Evolutionary conservation across 1,139 yeast species (phyloP).

Genomic region (Blastobotrys indianensis): DNA sequence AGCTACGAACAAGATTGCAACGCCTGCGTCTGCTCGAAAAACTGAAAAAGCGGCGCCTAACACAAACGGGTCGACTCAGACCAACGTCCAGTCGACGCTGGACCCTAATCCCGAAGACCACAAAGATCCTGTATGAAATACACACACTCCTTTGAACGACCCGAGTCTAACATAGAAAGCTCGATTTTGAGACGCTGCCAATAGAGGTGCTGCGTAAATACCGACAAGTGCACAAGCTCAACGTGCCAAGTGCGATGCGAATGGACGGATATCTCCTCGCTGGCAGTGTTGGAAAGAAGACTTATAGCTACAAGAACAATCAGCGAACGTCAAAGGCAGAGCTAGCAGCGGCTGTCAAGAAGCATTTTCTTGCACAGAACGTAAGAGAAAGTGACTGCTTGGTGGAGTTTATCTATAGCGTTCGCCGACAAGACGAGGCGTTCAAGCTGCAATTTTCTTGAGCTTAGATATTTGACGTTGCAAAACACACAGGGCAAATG

Average conservation of each 20-base stretch:
- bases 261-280: constrained; percentile 56
- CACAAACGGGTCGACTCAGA: background rate
- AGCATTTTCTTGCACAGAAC: constrained; percentile 56
- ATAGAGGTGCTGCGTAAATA: constrained; percentile 53
- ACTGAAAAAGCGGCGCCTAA: background rate
- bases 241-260: constrained; percentile 48
- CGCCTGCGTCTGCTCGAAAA: constrained; percentile 1
- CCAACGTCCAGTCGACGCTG: background rate
- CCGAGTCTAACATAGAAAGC: background rate
- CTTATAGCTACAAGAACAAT: constrained; percentile 42
- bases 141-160: background rate
- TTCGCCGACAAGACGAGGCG: constrained; percentile 49
- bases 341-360: constrained; percentile 50
- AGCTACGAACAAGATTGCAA: background rate
- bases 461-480: too few relatives aligned
- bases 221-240: constrained; percentile 43
- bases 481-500: too few relatives aligned
- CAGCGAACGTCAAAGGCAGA: constrained; percentile 49
- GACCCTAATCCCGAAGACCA: background rate
- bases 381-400: constrained; percentile 72
- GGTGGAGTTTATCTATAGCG: constrained; percentile 72
- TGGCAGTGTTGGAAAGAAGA: constrained; percentile 60
- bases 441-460: constrained; percentile 33
- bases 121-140: constrained; percentile 7
- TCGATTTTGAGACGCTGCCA: constrained; percentile 57